Base-by-base conservation (phyloP, 305 asterid species). In the Fraxinus ornus region DNA sequence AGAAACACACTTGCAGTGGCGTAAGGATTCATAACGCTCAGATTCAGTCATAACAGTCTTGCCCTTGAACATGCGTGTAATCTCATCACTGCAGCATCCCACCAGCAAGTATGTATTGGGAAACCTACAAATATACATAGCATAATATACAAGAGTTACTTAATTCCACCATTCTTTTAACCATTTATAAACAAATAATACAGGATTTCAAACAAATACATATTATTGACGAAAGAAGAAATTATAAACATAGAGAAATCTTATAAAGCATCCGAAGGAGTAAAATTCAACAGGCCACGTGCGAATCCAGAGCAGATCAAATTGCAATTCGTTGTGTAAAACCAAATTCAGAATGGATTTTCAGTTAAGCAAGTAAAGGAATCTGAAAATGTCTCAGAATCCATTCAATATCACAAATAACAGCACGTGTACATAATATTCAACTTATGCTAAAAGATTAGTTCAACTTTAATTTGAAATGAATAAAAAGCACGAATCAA, bases 21-120 rank as follows among this genome's bases (percentile, higher is more conserved):
- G 93, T 82, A 96, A 91, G 39, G 98, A 94, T 86, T 96, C 99
- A 73, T 93, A 94, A 33, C 98, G 98, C 89, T 96, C 99, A 36
- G 82, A 39, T 3, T 86, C 98, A 1, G 87, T 93, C 98, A 96
- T 96, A 82, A 96, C 98, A 10, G 98, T 96, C 88, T 94, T 96
- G 57, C 99, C 99, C 91, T 96, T 96, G 90, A 7, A 92, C 91
- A 86, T 93, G 91, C 93, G 97, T 15, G 99, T 96, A 73, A 85
- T 86, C 85, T 93, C 98, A 81, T 94, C 99, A 72, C 88, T 96
- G 91, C 98, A 96, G 87, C 98, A 92, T 44, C 99, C 98, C 79
- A 96, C 99, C 74, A 96, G 86, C 89, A 96, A 90, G 86, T 92
- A 89, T 30, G 98, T 84, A 82, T 92, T 90, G 12, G 98, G 97